Conservation (phyloP, 257 asterid species). For the Scutellaria galericulata region DNA sequence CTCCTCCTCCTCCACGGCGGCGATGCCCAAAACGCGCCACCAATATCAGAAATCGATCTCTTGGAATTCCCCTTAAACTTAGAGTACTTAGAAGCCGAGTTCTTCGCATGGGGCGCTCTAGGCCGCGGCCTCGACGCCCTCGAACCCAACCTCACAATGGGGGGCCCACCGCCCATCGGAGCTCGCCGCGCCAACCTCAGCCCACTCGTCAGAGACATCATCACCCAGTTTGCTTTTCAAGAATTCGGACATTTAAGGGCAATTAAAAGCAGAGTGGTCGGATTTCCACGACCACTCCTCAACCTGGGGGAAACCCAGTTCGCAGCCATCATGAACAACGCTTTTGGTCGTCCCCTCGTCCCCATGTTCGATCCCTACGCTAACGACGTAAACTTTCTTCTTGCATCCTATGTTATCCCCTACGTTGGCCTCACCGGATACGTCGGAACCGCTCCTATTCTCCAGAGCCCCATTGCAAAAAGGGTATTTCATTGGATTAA, state of each 20-base stretch:
- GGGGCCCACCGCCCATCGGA: constrained; percentile 77
- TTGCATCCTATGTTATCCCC: constrained; percentile 79
- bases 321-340: constrained; percentile 64
- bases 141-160: constrained; percentile 57
- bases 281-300: constrained; percentile 82
- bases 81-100: constrained; percentile 85
- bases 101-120: constrained; percentile 67
- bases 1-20: constrained; percentile 13
- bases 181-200: constrained; percentile 51
- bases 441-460: constrained; percentile 81
- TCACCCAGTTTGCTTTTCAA: constrained; percentile 76
- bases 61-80: constrained; percentile 76
- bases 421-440: constrained; percentile 93
- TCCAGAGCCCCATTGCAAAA: constrained; percentile 54
- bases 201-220: constrained; percentile 56
- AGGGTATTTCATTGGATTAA: constrained; percentile 38
- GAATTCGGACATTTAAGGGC: constrained; percentile 96
- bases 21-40: constrained; percentile 14
- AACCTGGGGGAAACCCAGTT: constrained; percentile 60
- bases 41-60: constrained; percentile 54
- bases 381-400: constrained; percentile 68
- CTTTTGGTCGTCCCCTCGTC: constrained; percentile 47
- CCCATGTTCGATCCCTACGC: constrained; percentile 93
- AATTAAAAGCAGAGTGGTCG: constrained; percentile 58
- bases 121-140: constrained; percentile 64